Evolutionary conservation across 2,329 filamentous ascomycete species (phyloP).

Genomic region (Pezicula carpinea): DNA sequence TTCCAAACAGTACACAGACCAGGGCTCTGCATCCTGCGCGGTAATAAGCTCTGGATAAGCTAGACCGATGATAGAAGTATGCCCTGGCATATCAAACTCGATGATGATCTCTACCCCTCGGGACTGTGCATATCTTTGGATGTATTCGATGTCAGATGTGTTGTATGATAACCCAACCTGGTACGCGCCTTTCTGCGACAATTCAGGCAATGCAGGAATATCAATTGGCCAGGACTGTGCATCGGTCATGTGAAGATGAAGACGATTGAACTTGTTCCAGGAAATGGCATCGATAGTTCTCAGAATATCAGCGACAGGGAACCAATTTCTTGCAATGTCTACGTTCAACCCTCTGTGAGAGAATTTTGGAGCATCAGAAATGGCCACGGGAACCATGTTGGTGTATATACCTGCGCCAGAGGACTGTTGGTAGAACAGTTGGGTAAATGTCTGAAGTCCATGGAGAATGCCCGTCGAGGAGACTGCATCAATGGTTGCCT

Average conservation of each 20-base stretch:
- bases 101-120: conserved; percentile 68
- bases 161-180: conserved; percentile 62
- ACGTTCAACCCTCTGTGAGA: conserved; percentile 74
- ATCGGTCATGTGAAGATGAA: conserved; percentile 80
- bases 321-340: conserved; percentile 69
- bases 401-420: conserved; percentile 59
- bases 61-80: conserved; percentile 64
- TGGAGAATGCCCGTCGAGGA: conserved; percentile 66
- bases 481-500: conserved; percentile 57
- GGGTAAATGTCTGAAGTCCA: conserved; percentile 71
- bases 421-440: conserved; percentile 74
- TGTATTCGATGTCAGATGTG: conserved; percentile 54
- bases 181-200: conserved; percentile 72
- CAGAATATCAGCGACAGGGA: conserved; percentile 49
- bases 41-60: conserved; percentile 69
- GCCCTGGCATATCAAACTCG: conserved; percentile 78
- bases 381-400: conserved; percentile 61
- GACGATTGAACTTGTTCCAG: conserved; percentile 78
- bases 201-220: conserved; percentile 67
- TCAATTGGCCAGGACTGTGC: conserved; percentile 83
- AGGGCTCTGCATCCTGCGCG: conserved; percentile 54
- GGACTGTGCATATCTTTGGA: conserved; percentile 67
- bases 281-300: conserved; percentile 71
- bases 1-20: conserved; percentile 55
- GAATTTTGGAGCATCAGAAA: conserved; percentile 71